Conservation (phyloP, 2,329 filamentous ascomycete genomes). For the Nannizzia gypsea region DNA sequence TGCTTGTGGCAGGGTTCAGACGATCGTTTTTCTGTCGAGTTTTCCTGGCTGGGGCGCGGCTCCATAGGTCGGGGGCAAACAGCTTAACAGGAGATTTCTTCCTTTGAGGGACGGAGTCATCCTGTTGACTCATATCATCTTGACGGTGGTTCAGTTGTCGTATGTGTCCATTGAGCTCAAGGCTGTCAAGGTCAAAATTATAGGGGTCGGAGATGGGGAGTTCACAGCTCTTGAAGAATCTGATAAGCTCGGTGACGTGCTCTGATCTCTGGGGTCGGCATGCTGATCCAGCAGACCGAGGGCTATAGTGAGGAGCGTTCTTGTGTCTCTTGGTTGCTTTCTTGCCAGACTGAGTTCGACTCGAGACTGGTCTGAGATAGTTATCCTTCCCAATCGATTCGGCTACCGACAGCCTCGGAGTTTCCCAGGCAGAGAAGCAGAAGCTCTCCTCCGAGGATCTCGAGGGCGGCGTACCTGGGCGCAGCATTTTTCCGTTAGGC, state of each 20-base stretch:
- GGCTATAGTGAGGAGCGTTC: slow-evolving; percentile 10
- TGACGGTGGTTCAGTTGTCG: slow-evolving; percentile 1
- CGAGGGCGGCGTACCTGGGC: background rate
- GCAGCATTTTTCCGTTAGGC: background rate
- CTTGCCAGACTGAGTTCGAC: background rate
- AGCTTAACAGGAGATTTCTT: background rate
- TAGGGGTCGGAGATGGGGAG: slow-evolving; percentile 11
- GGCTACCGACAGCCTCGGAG: slow-evolving; percentile 3
- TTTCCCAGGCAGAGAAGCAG: slow-evolving; percentile 6
- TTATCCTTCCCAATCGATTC: background rate
- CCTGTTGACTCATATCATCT: background rate
- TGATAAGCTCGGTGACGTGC: slow-evolving; percentile 26
- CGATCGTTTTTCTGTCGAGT: background rate
- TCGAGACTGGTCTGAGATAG: background rate
- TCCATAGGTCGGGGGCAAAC: slow-evolving; percentile 4
- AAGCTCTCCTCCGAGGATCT: slow-evolving; percentile 7
- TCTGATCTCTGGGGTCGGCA: slow-evolving; percentile 23
- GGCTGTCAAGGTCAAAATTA: background rate
- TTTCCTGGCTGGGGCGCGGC: background rate
- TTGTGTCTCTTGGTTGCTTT: slow-evolving; percentile 1
- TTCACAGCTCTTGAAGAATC: slow-evolving; percentile 26
- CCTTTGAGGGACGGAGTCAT: background rate
- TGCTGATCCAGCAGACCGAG: slow-evolving; percentile 25
- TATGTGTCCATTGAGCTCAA: background rate
- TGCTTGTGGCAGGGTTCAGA: background rate